Evolutionary conservation across 768 basidiomycete genomes (phyloP).

Genomic region (Russula foetens): DNA sequence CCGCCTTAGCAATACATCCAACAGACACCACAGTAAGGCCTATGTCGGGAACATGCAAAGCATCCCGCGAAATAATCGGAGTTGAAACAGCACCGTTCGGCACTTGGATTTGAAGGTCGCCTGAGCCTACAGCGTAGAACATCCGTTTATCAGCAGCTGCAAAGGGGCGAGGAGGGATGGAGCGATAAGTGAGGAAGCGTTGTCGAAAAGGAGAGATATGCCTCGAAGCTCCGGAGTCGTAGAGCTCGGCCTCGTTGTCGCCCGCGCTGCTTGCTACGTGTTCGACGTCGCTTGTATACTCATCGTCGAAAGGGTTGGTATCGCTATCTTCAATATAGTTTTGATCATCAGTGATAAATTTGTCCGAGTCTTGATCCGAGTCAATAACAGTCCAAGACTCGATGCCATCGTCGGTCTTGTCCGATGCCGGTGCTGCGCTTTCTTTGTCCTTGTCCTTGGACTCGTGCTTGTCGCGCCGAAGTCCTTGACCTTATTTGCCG

Average conservation of each 20-base stretch:
- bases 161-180: background rate
- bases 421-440: background rate
- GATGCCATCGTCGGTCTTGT: background rate
- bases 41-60: background rate
- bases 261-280: no score
- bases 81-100: background rate
- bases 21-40: slow-evolving; percentile 16
- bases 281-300: no score
- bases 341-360: no score
- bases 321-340: no score
- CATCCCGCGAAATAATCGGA: background rate
- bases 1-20: slow-evolving; percentile 5
- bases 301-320: no score
- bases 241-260: background rate
- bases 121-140: background rate
- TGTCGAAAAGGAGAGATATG: slow-evolving; percentile 18
- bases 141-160: background rate
- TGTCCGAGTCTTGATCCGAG: no score
- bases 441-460: background rate
- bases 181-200: slow-evolving; percentile 8
- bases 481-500: slow-evolving; percentile 20
- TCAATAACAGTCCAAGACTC: background rate
- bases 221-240: slow-evolving; percentile 18
- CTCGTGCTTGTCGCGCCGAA: background rate
- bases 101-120: background rate